Conservation (phyloP, 768 basidiomycete species). For the Tricholoma matsutake region DNA sequence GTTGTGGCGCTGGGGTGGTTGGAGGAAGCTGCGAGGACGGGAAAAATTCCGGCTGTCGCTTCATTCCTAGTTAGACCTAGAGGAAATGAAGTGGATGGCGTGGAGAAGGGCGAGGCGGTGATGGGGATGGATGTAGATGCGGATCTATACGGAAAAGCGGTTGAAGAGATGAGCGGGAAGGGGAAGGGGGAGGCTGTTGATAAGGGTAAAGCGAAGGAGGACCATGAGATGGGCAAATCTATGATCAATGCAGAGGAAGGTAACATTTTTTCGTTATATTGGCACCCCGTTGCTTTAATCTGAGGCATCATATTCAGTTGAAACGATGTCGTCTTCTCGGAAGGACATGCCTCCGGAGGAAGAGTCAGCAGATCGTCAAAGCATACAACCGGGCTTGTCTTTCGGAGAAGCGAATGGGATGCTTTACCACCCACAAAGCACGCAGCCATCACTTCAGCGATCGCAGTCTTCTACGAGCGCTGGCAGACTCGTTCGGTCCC, state of each 20-base stretch:
- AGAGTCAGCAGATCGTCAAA: background rate
- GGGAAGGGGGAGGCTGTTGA: conserved; percentile 20
- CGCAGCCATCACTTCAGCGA: background rate
- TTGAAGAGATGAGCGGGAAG: conserved; percentile 7
- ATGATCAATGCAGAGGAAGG: background rate
- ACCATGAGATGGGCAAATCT: conserved; percentile 12
- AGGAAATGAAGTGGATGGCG: too few relatives aligned
- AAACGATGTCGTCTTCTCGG: background rate
- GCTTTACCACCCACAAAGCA: background rate
- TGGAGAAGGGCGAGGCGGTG: background rate
- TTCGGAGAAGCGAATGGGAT: background rate
- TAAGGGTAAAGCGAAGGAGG: conserved; percentile 30
- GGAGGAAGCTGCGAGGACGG: conserved; percentile 50
- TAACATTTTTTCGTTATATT: background rate
- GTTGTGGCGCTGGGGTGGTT: conserved; percentile 77
- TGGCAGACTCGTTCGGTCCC: background rate
- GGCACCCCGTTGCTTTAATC: background rate
- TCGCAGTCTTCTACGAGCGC: background rate
- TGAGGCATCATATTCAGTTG: background rate
- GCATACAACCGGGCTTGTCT: background rate
- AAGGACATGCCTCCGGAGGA: background rate
- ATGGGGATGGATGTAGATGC: conserved; percentile 8
- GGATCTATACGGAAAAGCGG: background rate
- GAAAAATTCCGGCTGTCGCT: conserved; percentile 37
- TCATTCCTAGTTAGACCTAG: background rate